Percentiles rank a stretch among this genome's conserved stretches.
Evolutionary conservation across 257 asterid genomes (phyloP).

Genomic region (Lithospermum erythrorhizon): DNA sequence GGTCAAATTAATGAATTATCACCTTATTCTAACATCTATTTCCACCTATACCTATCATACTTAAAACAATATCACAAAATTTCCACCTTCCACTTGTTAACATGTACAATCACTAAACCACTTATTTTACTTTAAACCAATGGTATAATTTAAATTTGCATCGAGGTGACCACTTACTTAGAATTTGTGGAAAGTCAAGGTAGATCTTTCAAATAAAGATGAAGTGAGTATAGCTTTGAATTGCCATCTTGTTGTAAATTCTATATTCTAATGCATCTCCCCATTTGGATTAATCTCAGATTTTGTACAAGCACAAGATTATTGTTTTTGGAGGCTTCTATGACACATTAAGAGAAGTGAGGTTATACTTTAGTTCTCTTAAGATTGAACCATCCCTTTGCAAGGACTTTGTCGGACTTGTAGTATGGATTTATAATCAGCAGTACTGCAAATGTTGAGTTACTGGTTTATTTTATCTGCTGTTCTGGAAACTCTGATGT

Average conservation of each 20-base stretch:
- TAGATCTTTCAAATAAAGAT: no score
- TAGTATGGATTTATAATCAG: neutral
- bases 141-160: no score
- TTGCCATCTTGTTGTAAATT: neutral
- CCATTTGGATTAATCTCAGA: slow-evolving; percentile 31
- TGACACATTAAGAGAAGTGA: slow-evolving; percentile 99
- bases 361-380: slow-evolving; percentile 31
- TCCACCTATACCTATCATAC: no score
- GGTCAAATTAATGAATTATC: no score
- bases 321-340: slow-evolving; percentile 93
- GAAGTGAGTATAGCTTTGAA: no score
- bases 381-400: neutral
- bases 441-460: neutral
- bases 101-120: no score
- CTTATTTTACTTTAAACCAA: no score
- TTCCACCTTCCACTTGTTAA: no score
- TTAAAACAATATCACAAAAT: no score
- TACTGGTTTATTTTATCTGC: neutral
- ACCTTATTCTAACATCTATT: no score
- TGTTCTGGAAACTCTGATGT: neutral
- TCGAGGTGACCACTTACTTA: no score
- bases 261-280: slow-evolving; percentile 12
- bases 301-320: slow-evolving; percentile 92
- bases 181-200: no score
- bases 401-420: neutral